Percentiles rank a stretch among this genome's conserved stretches.
Conservation (phyloP, 176 grass and related monocot species). For the Oryza meyeriana region DNA sequence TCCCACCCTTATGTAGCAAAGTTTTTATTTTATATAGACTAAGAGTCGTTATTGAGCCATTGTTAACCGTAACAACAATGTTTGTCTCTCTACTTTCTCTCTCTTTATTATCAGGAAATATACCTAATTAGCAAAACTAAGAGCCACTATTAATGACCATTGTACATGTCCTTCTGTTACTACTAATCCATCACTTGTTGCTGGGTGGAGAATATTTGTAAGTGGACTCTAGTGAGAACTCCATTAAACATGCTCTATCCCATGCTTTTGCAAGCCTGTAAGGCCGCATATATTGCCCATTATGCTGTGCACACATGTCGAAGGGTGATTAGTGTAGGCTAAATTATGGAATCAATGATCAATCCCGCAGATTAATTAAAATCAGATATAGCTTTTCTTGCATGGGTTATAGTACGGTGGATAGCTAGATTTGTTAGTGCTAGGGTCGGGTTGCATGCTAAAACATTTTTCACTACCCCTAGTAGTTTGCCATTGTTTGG, state of each 20-base stretch:
- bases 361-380: not conserved
- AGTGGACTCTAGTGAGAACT: not conserved
- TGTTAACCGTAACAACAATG: too few relatives aligned
- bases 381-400: not conserved
- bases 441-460: constrained; percentile 27
- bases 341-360: constrained; percentile 35
- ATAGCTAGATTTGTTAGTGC: constrained; percentile 4
- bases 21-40: too few relatives aligned
- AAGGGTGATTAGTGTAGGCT: constrained; percentile 28
- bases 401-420: not conserved
- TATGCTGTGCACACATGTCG: constrained; percentile 12
- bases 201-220: constrained; percentile 28
- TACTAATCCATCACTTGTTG: not conserved
- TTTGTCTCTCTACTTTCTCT: too few relatives aligned
- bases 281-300: not conserved
- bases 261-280: constrained; percentile 45
- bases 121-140: too few relatives aligned
- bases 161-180: too few relatives aligned
- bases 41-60: too few relatives aligned
- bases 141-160: too few relatives aligned
- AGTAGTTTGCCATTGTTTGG: not conserved
- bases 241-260: not conserved
- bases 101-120: too few relatives aligned
- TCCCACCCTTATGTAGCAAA: too few relatives aligned
- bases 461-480: not conserved